A percentile compares a stretch with the other conserved stretches of the same genome.
Conservation (phyloP, 495 filamentous ascomycete genomes). For the Evernia prunastri region DNA sequence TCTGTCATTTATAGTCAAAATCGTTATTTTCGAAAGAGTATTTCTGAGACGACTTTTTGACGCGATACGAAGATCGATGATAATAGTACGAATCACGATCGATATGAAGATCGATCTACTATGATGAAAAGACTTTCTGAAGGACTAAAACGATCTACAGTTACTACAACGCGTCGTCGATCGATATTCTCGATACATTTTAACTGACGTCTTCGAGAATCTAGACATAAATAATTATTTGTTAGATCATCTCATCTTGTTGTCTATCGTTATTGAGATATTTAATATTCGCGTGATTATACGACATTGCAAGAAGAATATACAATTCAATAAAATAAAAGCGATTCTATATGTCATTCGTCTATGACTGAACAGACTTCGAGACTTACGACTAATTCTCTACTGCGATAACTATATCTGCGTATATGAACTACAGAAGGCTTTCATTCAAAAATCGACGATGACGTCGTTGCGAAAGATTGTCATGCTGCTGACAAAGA, state of each 20-base stretch:
- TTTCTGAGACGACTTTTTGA: neutral
- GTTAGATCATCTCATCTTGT: neutral
- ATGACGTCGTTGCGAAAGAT: neutral
- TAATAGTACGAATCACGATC: neutral
- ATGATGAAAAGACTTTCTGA: neutral
- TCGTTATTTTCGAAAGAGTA: neutral
- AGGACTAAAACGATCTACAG: neutral
- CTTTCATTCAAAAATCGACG: neutral
- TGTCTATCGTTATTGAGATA: neutral
- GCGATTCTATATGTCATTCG: neutral
- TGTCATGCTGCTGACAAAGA: neutral
- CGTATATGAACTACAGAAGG: neutral
- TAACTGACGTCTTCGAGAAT: neutral
- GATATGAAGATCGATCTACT: neutral
- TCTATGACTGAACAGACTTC: neutral
- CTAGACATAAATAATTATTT: neutral
- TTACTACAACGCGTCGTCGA: neutral
- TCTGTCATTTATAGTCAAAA: neutral
- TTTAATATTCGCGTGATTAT: neutral
- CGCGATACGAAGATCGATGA: neutral
- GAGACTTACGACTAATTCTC: neutral
- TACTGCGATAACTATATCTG: neutral
- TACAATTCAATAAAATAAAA: neutral
- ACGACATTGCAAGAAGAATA: neutral
- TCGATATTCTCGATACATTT: neutral